These are phyloP conservation scores for Diplotaxis tenuifolia DNA, from an alignment of 345 rosid genomes.

Conservation along the genomic window DNA sequence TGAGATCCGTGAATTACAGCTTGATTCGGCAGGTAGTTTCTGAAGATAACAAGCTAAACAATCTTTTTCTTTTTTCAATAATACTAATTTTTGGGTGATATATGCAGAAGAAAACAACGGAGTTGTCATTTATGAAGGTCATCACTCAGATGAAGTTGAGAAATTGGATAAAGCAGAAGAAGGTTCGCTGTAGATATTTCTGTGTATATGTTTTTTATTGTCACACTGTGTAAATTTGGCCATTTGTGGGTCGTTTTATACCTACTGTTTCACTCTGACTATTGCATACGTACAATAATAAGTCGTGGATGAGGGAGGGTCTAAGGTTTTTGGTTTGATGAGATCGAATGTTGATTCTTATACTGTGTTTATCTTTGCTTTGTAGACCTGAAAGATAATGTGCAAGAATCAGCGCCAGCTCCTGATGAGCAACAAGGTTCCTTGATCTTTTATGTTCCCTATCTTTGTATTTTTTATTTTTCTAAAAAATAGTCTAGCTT, in stretches of 20 bases:
- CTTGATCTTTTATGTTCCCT: background rate
- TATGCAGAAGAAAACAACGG: conserved; percentile 28
- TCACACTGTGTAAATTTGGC: background rate
- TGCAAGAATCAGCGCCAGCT: conserved; percentile 36
- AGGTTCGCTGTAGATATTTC: conserved; percentile 14
- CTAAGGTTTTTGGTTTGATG: background rate
- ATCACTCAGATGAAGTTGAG: conserved; percentile 24
- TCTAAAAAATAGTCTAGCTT: background rate
- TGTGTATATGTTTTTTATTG: background rate
- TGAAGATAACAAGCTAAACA: background rate
- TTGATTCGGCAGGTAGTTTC: conserved; percentile 36
- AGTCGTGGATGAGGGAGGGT: background rate
- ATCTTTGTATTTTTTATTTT: background rate
- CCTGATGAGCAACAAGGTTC: conserved; percentile 56
- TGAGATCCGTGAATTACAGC: conserved; percentile 39
- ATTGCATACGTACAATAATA: background rate
- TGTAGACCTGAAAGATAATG: conserved; percentile 46
- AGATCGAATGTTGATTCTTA: background rate
- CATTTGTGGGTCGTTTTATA: background rate
- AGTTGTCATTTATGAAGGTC: conserved; percentile 5
- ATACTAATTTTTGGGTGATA: background rate
- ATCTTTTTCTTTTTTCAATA: background rate
- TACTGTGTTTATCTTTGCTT: background rate
- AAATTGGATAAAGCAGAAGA: conserved; percentile 14
- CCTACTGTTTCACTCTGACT: background rate